These are phyloP conservation scores for Citrus inodora DNA, from an alignment of 345 rosid genomes.

Conservation along the genomic window DNA sequence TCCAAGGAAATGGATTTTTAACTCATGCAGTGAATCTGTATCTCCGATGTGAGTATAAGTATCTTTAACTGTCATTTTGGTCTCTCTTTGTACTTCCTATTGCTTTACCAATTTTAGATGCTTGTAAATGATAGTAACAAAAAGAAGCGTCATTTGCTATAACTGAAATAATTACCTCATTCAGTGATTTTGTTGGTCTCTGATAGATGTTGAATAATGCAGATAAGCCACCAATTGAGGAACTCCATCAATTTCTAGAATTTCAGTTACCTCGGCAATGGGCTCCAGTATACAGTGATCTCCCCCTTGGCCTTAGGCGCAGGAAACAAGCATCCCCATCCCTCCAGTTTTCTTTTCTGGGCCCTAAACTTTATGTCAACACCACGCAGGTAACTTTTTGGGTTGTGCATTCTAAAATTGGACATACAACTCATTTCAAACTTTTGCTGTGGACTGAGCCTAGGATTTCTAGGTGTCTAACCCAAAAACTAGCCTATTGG, in stretches of 20 bases:
- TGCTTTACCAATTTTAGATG: neutral
- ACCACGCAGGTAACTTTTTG: constrained; percentile 49
- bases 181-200: neutral
- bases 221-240: constrained; percentile 95
- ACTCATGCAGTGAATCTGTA: constrained; percentile 88
- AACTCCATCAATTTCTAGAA: constrained; percentile 84
- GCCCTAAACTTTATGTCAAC: constrained; percentile 87
- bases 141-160: neutral
- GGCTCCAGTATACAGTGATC: constrained; percentile 94
- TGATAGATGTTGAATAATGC: constrained; percentile 26
- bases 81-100: neutral
- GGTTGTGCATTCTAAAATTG: neutral
- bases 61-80: constrained; percentile 4
- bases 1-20: constrained; percentile 83
- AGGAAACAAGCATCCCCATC: constrained; percentile 65
- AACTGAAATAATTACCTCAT: neutral
- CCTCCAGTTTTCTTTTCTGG: constrained; percentile 82
- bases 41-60: constrained; percentile 69
- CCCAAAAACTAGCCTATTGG: no score
- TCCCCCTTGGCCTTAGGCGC: constrained; percentile 75
- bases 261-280: constrained; percentile 95
- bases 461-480: no score
- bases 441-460: neutral
- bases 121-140: neutral
- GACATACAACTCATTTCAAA: neutral